Evolutionary conservation across 1,284 basidiomycete species (phyloP), one percentile per base, ranked within the genome.

Genomic region (Gymnopus androsaceus): DNA sequence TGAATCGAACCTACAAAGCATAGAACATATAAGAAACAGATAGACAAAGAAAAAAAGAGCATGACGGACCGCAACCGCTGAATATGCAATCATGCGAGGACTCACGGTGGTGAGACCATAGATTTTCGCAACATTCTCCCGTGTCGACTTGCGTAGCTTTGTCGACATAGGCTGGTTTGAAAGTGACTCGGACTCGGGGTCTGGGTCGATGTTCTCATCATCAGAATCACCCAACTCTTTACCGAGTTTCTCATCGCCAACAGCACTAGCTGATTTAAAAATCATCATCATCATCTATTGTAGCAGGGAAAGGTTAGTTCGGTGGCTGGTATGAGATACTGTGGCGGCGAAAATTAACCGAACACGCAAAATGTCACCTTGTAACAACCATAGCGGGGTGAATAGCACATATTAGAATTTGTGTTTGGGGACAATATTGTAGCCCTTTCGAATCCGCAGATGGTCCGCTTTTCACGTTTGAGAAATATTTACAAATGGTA

Each of bases 1-100:
- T 21, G n/a, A 53, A 53, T 17, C 28, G 51, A 19, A 53, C 27
- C 51, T 53, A 34, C n/a, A n/a, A n/a, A n/a, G n/a, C n/a, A n/a
- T n/a, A n/a, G n/a, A n/a, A n/a, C n/a, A n/a, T n/a, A n/a, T n/a
- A 15, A 44, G 30, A 31, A 41, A 11, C 15, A 5, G 21, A 4
- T 3, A 30, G 31, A 11, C 19, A 33, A 25, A 30, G 8, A 45
- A 25, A 45, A 33, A 33, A 9, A 4, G 8, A 8, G 17, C n/a
- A n/a, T n/a, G 14, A 45, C 28, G 7, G 8, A 53, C 51, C 41
- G 45, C 14, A 30, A 44, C 41, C 2, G 40, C 38, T 7, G 37
- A 19, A 36, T 53, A 53, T 2, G 51, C 51, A 36, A 53, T 53
- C 23, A 41, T 19, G 8, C 51, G n/a, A 53, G 51, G 40, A 21